These are phyloP conservation scores for Setaria viridis DNA, from an alignment of 202 grass and related monocot species.

Conservation along the genomic window DNA sequence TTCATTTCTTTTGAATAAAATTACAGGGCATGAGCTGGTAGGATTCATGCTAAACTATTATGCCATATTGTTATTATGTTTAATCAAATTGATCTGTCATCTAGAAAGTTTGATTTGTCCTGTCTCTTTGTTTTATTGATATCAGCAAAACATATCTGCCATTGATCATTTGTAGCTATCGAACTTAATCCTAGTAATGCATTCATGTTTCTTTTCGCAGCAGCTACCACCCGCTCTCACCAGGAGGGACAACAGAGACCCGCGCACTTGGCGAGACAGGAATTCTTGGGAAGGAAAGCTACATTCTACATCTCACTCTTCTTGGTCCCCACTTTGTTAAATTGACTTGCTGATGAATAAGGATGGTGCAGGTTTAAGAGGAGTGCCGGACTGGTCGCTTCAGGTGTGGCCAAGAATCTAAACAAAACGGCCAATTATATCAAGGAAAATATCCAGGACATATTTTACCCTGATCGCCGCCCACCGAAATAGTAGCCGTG, in stretches of 20 bases:
- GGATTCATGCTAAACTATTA: neutral
- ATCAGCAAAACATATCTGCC: slow-evolving; percentile 15
- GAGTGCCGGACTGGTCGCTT: slow-evolving; percentile 82
- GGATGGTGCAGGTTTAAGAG: slow-evolving; percentile 72
- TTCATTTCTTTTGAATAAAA: neutral
- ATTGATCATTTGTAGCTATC: neutral
- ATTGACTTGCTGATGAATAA: slow-evolving; percentile 42
- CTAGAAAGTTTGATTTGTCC: neutral
- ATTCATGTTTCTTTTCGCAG: slow-evolving; percentile 34
- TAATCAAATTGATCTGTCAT: slow-evolving; percentile 25
- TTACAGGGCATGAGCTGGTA: neutral
- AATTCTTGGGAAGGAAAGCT: slow-evolving; percentile 71
- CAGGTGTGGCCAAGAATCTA: slow-evolving; percentile 80
- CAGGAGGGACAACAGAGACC: slow-evolving; percentile 52
- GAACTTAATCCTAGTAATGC: slow-evolving; percentile 7
- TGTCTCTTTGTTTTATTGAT: neutral
- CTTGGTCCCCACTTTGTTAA: neutral
- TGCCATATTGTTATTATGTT: slow-evolving; percentile 12
- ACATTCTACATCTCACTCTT: slow-evolving; percentile 29
- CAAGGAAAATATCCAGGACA: slow-evolving; percentile 82
- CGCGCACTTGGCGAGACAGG: slow-evolving; percentile 40
- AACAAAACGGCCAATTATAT: slow-evolving; percentile 66
- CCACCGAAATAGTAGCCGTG: slow-evolving; percentile 64
- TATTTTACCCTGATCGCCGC: slow-evolving; percentile 73
- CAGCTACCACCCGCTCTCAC: slow-evolving; percentile 31